Conservation (phyloP, 345 rosid species). For the Syzygium grande region DNA sequence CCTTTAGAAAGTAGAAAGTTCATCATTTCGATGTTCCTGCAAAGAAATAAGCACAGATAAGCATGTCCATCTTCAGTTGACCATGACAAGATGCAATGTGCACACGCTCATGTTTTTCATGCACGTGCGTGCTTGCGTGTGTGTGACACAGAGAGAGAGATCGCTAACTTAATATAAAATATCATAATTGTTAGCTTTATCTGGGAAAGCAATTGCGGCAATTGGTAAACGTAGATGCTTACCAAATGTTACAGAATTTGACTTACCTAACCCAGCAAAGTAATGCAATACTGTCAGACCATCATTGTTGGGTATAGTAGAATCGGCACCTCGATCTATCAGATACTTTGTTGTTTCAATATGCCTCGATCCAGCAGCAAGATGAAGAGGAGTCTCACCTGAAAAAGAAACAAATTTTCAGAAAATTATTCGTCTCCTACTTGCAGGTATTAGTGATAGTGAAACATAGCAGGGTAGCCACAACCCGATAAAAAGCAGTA, state of each 20-base stretch:
- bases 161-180: neutral
- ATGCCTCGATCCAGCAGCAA: constrained; percentile 83
- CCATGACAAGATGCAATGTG: neutral
- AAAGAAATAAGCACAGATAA: neutral
- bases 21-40: constrained; percentile 60
- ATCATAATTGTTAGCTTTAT: neutral
- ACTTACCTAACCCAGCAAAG: constrained; percentile 67
- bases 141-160: neutral
- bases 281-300: constrained; percentile 87
- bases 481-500: neutral
- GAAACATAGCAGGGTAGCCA: neutral
- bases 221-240: neutral
- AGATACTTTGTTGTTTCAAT: constrained; percentile 63
- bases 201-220: neutral
- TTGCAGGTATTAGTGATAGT: neutral
- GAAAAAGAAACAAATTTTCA: neutral
- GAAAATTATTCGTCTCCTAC: neutral
- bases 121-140: neutral
- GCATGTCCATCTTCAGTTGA: neutral
- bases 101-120: neutral
- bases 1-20: constrained; percentile 52
- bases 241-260: neutral
- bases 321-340: constrained; percentile 64
- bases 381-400: constrained; percentile 89
- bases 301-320: constrained; percentile 54